Conservation (phyloP, 345 rosid genomes). For the Turnera subulata region DNA sequence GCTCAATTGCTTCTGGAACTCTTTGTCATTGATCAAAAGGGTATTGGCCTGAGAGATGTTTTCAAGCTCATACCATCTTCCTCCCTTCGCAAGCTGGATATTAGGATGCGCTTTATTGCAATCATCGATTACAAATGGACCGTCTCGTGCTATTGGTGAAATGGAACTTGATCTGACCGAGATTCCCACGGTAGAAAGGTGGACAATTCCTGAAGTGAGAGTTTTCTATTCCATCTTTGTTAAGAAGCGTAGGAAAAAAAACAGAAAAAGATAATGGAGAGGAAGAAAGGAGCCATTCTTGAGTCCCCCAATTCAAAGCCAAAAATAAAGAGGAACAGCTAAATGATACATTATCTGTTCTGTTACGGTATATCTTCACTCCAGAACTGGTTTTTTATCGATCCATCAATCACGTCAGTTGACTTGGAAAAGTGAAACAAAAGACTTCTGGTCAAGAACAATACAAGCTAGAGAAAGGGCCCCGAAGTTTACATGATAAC, state of each 20-base stretch:
- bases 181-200: constrained; percentile 20
- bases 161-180: constrained; percentile 16
- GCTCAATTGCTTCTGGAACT: not conserved
- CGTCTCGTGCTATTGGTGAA: constrained; percentile 2
- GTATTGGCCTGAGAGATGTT: constrained; percentile 27
- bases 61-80: constrained; percentile 16
- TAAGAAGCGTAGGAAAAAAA: not conserved
- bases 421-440: too few relatives aligned
- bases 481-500: too few relatives aligned
- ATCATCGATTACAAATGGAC: constrained; percentile 12
- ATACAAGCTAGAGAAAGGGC: too few relatives aligned
- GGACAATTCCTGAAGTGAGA: not conserved
- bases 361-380: too few relatives aligned
- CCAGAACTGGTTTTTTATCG: too few relatives aligned
- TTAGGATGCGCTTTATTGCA: constrained; percentile 5
- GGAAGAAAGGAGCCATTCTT: not conserved
- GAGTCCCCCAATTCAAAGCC: not conserved
- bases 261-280: constrained; percentile 3
- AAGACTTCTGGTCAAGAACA: too few relatives aligned
- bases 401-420: too few relatives aligned
- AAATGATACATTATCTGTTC: too few relatives aligned
- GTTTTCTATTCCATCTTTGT: not conserved
- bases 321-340: not conserved
- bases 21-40: constrained; percentile 15
- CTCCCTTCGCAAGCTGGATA: constrained; percentile 25